A percentile compares a stretch with the other conserved stretches of the same genome.
Evolutionary conservation across 176 grass and related monocot species (phyloP).

Genomic region (Carex myosuroides): DNA sequence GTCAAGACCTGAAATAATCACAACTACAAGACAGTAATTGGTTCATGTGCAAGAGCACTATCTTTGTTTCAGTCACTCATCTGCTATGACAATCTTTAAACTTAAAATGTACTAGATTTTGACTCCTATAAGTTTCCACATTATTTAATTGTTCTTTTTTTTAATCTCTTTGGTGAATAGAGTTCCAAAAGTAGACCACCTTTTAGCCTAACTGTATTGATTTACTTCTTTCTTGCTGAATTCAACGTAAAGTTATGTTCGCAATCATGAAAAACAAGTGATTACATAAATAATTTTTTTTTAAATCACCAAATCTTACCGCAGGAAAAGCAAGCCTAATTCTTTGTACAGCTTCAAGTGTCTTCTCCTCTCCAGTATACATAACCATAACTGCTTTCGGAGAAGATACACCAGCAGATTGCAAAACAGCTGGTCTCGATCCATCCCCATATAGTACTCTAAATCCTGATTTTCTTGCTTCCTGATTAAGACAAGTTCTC

Average conservation of each 20-base stretch:
- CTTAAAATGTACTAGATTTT: background rate
- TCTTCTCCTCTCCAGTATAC: conserved; percentile 72
- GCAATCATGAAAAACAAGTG: background rate
- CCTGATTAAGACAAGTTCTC: conserved; percentile 27
- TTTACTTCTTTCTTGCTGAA: background rate
- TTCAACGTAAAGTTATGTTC: background rate
- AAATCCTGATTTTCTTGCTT: conserved; percentile 74
- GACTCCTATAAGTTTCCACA: background rate
- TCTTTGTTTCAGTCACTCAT: background rate
- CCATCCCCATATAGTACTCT: conserved; percentile 81
- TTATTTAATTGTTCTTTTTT: background rate
- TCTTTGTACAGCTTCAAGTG: conserved; percentile 66
- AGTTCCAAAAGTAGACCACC: background rate
- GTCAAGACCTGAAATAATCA: background rate
- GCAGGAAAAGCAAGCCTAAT: conserved; percentile 88
- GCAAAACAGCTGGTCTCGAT: conserved; percentile 82
- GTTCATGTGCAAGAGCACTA: background rate
- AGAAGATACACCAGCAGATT: conserved; percentile 89
- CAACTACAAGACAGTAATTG: background rate
- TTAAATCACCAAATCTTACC: conserved; percentile 31
- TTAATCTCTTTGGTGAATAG: background rate
- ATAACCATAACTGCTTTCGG: conserved; percentile 98
- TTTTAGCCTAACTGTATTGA: background rate
- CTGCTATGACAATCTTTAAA: background rate
- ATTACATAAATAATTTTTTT: background rate